Evolutionary conservation across 306 rosid species (phyloP).

Genomic region (Amphicarpaea edgeworthii): DNA sequence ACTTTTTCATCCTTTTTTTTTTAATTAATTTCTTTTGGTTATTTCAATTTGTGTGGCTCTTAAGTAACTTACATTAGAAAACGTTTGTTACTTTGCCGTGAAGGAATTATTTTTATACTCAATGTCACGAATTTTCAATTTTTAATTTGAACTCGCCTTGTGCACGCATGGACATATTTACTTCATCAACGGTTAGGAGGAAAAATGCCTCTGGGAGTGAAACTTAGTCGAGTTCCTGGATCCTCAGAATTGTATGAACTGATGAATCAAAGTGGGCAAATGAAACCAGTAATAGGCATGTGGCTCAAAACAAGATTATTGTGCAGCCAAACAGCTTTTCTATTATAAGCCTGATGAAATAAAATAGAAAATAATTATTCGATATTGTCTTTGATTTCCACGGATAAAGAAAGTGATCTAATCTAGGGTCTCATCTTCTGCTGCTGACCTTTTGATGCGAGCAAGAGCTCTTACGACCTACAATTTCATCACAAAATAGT

Average conservation of each 20-base stretch:
- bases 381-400: too few relatives aligned
- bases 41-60: background rate
- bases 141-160: background rate
- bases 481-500: slow-evolving; percentile 28
- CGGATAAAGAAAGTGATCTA: slow-evolving; percentile 36
- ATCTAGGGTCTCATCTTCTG: slow-evolving; percentile 46
- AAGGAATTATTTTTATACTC: background rate
- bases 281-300: background rate
- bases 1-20: too few relatives aligned
- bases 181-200: too few relatives aligned
- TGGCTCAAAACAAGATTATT: background rate
- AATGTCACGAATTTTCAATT: background rate
- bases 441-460: slow-evolving; percentile 57
- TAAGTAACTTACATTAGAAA: background rate
- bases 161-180: background rate
- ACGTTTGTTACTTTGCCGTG: too few relatives aligned
- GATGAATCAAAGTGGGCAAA: background rate
- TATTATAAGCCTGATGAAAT: background rate
- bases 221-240: too few relatives aligned
- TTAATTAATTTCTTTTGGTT: too few relatives aligned
- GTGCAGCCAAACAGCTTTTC: background rate
- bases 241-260: too few relatives aligned
- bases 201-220: too few relatives aligned
- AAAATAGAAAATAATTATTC: slow-evolving; percentile 2
- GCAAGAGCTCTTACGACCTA: slow-evolving; percentile 63